phyloP scores from a whole-genome alignment of 805 yeast genomes.

The Wickerhamomyces subpelliculosus region DNA sequence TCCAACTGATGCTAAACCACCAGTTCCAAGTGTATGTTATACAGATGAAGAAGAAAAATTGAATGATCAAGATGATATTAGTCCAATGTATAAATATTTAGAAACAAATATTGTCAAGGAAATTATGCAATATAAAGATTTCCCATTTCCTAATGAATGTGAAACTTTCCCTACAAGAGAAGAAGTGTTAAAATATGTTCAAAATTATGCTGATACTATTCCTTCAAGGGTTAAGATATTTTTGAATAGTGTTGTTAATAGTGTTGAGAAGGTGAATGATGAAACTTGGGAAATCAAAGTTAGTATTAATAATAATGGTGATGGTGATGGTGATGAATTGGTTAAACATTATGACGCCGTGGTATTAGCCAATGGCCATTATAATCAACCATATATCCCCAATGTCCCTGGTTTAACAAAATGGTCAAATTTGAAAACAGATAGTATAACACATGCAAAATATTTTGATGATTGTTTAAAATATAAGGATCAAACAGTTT shows the following conservation, averaged over 20 bases:
- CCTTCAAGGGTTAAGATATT: neutral
- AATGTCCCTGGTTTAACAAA: slow-evolving; percentile 39
- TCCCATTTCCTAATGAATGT: slow-evolving; percentile 37
- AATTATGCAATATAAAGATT: slow-evolving; percentile 53
- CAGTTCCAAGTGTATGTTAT: neutral
- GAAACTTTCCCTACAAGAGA: slow-evolving; percentile 47
- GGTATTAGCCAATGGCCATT: slow-evolving; percentile 53
- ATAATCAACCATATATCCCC: slow-evolving; percentile 49
- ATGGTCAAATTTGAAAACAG: slow-evolving; percentile 35
- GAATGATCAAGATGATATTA: neutral
- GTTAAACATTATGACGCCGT: slow-evolving; percentile 37
- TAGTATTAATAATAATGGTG: neutral
- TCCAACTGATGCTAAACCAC: neutral
- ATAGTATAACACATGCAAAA: slow-evolving; percentile 44
- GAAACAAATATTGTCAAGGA: slow-evolving; percentile 56
- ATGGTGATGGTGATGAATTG: neutral
- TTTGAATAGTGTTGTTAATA: neutral
- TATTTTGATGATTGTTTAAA: slow-evolving; percentile 36
- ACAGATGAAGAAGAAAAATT: neutral
- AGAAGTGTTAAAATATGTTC: slow-evolving; percentile 41
- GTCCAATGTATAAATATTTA: slow-evolving; percentile 49
- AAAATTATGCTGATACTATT: neutral
- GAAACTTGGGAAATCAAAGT: neutral
- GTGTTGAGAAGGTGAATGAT: neutral
- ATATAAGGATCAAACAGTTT: slow-evolving; percentile 30